phyloP scores from a whole-genome alignment of 257 asterid genomes.

The Marsdenia floribunda region DNA sequence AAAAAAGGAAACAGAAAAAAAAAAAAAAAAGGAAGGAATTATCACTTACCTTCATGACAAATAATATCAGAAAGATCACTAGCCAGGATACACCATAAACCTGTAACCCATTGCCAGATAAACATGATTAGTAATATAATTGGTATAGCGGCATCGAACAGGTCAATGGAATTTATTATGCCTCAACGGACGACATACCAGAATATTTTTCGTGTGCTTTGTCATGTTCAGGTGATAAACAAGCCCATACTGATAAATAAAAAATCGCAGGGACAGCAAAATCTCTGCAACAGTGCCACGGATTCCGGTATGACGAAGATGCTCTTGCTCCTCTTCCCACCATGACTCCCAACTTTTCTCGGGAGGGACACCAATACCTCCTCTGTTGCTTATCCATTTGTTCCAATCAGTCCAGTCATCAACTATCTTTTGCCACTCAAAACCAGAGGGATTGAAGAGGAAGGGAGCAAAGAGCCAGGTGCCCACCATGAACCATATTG shows the following conservation, averaged over 20 bases:
- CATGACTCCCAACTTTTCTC: conserved; percentile 99
- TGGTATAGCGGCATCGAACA: conserved; percentile 6
- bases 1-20: too few species aligned
- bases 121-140: conserved; percentile 14
- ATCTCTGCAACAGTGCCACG: conserved; percentile 86
- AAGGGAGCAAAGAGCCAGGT: conserved; percentile 99
- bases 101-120: conserved; percentile 32
- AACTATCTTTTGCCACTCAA: conserved; percentile 99
- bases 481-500: conserved; percentile 99
- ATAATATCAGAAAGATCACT: conserved; percentile 72
- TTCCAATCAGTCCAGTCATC: conserved; percentile 99
- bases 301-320: conserved; percentile 83
- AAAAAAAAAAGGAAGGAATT: neutral
- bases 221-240: conserved; percentile 86
- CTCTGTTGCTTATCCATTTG: conserved; percentile 93
- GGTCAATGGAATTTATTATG: conserved; percentile 8
- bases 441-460: conserved; percentile 97
- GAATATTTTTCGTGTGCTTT: conserved; percentile 43
- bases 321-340: conserved; percentile 99
- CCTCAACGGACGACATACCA: conserved; percentile 44
- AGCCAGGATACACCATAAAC: conserved; percentile 95
- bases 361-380: conserved; percentile 96
- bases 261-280: conserved; percentile 66
- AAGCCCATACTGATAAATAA: conserved; percentile 91
- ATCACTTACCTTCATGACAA: conserved; percentile 88